phyloP scores from a whole-genome alignment of 305 asterid species.

The Solanum chacoense region DNA sequence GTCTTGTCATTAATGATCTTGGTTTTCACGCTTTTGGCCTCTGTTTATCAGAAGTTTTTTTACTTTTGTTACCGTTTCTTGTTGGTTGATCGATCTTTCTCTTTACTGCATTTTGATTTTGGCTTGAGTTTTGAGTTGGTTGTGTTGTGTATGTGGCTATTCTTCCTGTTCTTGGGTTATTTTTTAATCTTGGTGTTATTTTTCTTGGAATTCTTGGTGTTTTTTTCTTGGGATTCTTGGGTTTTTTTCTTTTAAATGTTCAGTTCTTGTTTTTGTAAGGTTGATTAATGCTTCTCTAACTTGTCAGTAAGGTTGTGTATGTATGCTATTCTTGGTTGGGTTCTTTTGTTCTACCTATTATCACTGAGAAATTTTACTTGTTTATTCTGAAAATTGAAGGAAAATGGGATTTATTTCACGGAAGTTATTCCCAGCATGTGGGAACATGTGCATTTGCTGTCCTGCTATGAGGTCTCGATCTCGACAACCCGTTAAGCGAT shows the following conservation, averaged over 20 bases:
- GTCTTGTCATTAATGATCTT: not conserved
- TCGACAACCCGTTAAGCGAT: constrained; percentile 91
- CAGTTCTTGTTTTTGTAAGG: not conserved
- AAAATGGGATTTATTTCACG: constrained; percentile 91
- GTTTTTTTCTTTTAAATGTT: not conserved
- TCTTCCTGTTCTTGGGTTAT: not conserved
- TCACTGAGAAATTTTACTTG: not conserved
- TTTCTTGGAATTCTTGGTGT: not conserved
- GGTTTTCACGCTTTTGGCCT: not conserved
- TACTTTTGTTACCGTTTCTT: not conserved
- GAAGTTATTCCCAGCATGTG: constrained; percentile 93
- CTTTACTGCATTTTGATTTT: not conserved
- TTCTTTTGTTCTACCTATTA: not conserved
- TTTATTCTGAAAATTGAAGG: constrained; percentile 9
- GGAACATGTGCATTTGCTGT: constrained; percentile 96
- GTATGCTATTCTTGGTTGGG: not conserved
- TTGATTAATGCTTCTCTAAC: not conserved
- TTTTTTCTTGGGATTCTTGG: not conserved
- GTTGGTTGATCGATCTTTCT: not conserved
- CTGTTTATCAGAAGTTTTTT: not conserved
- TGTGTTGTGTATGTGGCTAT: not conserved
- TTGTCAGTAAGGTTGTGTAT: not conserved
- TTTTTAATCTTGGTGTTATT: not conserved
- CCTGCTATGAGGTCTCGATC: constrained; percentile 98
- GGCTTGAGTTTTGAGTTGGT: not conserved